phyloP scores from a whole-genome alignment of 805 yeast genomes.

The Candida xyloterini region DNA sequence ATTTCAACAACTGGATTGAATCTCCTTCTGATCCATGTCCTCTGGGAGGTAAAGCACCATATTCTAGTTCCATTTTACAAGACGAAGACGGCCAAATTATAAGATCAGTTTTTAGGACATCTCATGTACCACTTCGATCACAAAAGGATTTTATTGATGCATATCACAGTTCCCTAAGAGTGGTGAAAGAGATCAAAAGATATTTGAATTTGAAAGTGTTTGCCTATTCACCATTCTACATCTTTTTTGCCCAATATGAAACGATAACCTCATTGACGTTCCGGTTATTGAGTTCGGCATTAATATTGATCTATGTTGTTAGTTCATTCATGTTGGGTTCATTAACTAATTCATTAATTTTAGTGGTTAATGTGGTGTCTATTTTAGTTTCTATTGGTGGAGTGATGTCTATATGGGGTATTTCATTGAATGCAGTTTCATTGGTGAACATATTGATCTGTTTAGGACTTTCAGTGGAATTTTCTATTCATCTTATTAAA shows the following conservation, averaged over 20 bases:
- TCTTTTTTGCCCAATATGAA: slow-evolving; percentile 86
- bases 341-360: slow-evolving; percentile 50
- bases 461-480: slow-evolving; percentile 90
- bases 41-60: slow-evolving; percentile 93
- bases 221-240: slow-evolving; percentile 92
- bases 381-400: slow-evolving; percentile 77
- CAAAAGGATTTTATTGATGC: slow-evolving; percentile 84
- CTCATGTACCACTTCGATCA: slow-evolving; percentile 75
- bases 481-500: slow-evolving; percentile 81
- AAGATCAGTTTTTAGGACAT: slow-evolving; percentile 72
- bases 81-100: slow-evolving; percentile 40
- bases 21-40: slow-evolving; percentile 88
- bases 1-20: slow-evolving; percentile 76
- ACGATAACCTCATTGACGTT: slow-evolving; percentile 61
- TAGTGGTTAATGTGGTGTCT: slow-evolving; percentile 57
- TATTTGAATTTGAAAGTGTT: slow-evolving; percentile 50
- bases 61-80: slow-evolving; percentile 54
- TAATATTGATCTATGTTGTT: slow-evolving; percentile 45
- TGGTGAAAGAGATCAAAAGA: slow-evolving; percentile 54
- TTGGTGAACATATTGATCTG: slow-evolving; percentile 90
- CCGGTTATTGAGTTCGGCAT: slow-evolving; percentile 50
- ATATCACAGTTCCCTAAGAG: slow-evolving; percentile 65
- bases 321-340: slow-evolving; percentile 67
- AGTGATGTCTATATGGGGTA: slow-evolving; percentile 67
- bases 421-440: slow-evolving; percentile 83